phyloP scores from a whole-genome alignment of 139 green algal species.

The Coelastrella sp. region DNA sequence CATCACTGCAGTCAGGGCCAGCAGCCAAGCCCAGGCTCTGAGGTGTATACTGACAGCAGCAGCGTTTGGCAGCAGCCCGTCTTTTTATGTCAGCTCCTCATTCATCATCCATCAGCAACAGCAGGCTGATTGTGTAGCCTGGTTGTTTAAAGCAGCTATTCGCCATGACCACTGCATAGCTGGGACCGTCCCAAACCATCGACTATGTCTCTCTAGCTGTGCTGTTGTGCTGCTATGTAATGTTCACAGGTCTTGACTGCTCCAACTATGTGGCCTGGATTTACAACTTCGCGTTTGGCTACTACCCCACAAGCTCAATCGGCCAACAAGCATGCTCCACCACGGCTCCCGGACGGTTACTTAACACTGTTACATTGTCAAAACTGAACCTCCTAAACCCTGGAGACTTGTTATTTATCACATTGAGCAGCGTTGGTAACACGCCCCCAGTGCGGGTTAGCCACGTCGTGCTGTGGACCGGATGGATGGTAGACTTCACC shows the following conservation, averaged over 20 bases:
- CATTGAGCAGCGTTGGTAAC: background rate
- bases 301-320: slow-evolving; percentile 14
- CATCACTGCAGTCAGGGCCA: no score
- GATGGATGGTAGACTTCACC: slow-evolving; percentile 13
- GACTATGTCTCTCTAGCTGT: background rate
- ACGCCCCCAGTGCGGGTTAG: background rate
- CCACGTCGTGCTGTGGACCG: slow-evolving; percentile 10
- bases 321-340: background rate
- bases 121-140: no score
- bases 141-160: no score
- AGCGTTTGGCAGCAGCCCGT: no score
- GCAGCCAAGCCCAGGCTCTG: no score
- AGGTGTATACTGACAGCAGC: no score
- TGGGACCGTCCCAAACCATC: no score
- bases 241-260: slow-evolving; percentile 1
- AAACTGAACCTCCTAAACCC: background rate
- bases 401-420: slow-evolving; percentile 16
- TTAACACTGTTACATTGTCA: background rate
- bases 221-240: background rate
- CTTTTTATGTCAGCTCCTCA: no score
- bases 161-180: no score
- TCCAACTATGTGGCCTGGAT: background rate
- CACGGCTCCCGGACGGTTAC: background rate
- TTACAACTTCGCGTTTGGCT: slow-evolving; percentile 24
- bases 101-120: no score